Base-by-base conservation (phyloP, 2,329 filamentous ascomycete species). In the Claviceps citrina region DNA sequence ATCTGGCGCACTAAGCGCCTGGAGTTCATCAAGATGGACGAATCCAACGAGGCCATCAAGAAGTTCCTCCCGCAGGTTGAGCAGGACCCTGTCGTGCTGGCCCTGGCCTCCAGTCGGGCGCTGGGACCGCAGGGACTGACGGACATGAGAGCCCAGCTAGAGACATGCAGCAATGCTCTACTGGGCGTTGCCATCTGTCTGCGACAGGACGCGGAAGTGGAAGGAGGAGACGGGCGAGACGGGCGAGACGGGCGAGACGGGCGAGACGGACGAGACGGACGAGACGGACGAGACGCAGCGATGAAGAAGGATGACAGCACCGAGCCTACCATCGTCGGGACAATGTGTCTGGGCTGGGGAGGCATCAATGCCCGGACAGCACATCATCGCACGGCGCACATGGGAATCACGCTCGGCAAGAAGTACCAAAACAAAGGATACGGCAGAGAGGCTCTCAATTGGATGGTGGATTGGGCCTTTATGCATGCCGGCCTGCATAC, bases 381-480 rank as follows among this genome's bases (percentile, higher is more conserved):
- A 9, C 47, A 49, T 22, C 43, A 51, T 37, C 46, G 47, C 38
- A 45, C 32, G 16, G 44, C 49, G 5, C 39, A 40, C 16, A 52
- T 68, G 19, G 60, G 56, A 20, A 53, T 67, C 36, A 51, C 51
- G 27, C 54, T 68, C 19, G 43, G 56, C 3, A 46, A 50, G 1
- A 25, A 40, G 5, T 57, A 59, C 45, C 62, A 66, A 42, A 51
- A 54, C 16, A 46, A 54, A 27, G 64, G 67, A 0, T 70, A 68
- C 44, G 66, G 67, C 5, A 48, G 48, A 15, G 66, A 70, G 47
- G 62, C 64, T 4, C 61, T 70, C 41, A 50, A 53, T 24, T 71
- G 65, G 66, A 58, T 53, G 6, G 46, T 68, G n/a, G 56, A 63
- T 34, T 70, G 64, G 58, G 61, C 60, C 0, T 71, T 70, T 47